A percentile compares a stretch with the other conserved stretches of the same genome.
These are phyloP conservation scores for Oryza glumipatula DNA, from an alignment of 176 grass and related monocot genomes.

Conservation along the genomic window DNA sequence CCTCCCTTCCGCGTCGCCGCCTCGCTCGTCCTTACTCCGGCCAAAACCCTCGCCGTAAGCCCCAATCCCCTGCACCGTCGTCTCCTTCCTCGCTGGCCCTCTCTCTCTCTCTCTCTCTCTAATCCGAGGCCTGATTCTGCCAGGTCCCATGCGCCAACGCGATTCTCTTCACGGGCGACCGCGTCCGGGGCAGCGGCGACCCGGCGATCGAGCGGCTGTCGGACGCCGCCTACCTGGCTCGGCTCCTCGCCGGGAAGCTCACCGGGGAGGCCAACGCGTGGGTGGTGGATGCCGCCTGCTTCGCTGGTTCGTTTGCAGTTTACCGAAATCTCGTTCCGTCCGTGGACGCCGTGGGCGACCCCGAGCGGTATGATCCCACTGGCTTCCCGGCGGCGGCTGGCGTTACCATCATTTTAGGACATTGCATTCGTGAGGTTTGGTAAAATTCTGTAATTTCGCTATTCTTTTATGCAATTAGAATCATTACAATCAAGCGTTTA, in stretches of 20 bases:
- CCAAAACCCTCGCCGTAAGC: slow-evolving; percentile 68
- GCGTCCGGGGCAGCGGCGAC: slow-evolving; percentile 56
- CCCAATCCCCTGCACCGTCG: background rate
- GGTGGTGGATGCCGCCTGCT: slow-evolving; percentile 79
- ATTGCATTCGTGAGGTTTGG: slow-evolving; percentile 60
- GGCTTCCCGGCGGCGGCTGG: slow-evolving; percentile 68
- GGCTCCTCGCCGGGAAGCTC: slow-evolving; percentile 59
- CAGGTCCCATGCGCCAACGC: slow-evolving; percentile 74
- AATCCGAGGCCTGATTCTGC: background rate
- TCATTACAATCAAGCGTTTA: background rate
- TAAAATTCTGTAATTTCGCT: background rate
- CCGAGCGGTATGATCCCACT: slow-evolving; percentile 65
- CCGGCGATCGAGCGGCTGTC: slow-evolving; percentile 74
- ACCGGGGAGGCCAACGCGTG: slow-evolving; percentile 61
- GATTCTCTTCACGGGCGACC: slow-evolving; percentile 89
- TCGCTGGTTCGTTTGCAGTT: slow-evolving; percentile 63
- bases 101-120: background rate
- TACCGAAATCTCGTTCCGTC: slow-evolving; percentile 70
- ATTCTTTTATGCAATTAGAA: too few species aligned
- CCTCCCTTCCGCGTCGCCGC: slow-evolving; percentile 55
- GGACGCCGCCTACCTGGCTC: slow-evolving; percentile 53
- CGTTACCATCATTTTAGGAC: slow-evolving; percentile 52
- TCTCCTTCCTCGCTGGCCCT: background rate
- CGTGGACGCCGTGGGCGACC: slow-evolving; percentile 59
- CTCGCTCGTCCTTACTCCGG: slow-evolving; percentile 62